A percentile compares a stretch with the other conserved stretches of the same genome.
Evolutionary conservation across 495 filamentous ascomycete species (phyloP).

Genomic region (Sabuloglossum arenarium): DNA sequence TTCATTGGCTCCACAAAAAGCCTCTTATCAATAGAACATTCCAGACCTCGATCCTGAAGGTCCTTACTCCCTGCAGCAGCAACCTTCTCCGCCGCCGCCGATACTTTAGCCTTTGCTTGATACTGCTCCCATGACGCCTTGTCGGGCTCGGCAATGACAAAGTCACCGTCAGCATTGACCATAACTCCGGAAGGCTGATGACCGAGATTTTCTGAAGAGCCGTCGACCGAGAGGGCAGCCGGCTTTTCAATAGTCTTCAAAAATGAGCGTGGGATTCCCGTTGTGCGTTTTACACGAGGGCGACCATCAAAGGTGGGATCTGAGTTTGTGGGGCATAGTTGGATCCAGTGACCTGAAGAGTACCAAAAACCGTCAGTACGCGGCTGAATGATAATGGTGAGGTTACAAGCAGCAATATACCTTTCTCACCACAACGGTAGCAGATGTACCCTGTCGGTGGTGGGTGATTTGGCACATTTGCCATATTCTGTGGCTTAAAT

Average conservation of each 20-base stretch:
- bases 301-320: conserved; percentile 87
- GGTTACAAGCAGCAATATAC: conserved; percentile 13
- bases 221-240: conserved; percentile 47
- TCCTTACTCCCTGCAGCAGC: conserved; percentile 56
- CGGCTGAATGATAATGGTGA: background rate
- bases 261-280: conserved; percentile 84
- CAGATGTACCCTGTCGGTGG: conserved; percentile 88
- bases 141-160: conserved; percentile 85
- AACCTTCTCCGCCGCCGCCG: conserved; percentile 52
- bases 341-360: conserved; percentile 71
- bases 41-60: conserved; percentile 65
- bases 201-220: conserved; percentile 41
- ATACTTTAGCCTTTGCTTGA: conserved; percentile 75
- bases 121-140: conserved; percentile 90
- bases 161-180: conserved; percentile 94
- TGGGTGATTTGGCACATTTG: conserved; percentile 70
- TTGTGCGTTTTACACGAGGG: conserved; percentile 81
- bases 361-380: background rate
- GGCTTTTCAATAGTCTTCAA: conserved; percentile 88
- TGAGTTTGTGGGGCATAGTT: conserved; percentile 89
- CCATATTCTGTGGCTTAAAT: conserved; percentile 26
- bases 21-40: conserved; percentile 88
- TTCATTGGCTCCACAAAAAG: conserved; percentile 95
- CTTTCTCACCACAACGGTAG: conserved; percentile 95
- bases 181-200: conserved; percentile 73